Evolutionary conservation across 2,329 filamentous ascomycete species (phyloP), one percentile per base, ranked within the genome.

Genomic region (Penicillium sp.): DNA sequence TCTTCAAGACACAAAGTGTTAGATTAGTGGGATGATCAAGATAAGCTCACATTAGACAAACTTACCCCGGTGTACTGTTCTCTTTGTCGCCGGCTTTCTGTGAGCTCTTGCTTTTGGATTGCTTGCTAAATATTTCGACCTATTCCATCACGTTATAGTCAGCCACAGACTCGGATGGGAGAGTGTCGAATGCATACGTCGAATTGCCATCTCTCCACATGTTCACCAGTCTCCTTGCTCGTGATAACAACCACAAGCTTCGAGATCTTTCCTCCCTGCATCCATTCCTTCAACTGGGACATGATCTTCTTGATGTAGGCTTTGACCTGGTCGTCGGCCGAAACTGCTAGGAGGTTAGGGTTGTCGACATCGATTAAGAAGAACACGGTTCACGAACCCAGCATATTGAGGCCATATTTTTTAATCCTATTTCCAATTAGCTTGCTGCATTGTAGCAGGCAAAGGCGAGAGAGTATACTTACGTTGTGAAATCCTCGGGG

Each of bases 221-320:
- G 89, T 72, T 97, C 92, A 62, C 93, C 94, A 0, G 92, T 96
- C 75, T 99, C 94, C 76, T 97, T 97, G 80, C 90, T 90, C 33
- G 93, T 97, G 65, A 99, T 92, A 47, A 99, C 94, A 52, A 99
- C 89, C 58, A 99, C 92, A 13, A 99, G 86, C 76, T 96, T 97
- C 51, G 91, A 95, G 72, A 99, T 97, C 78, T 99, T 97, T 73
- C 92, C 91, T 68, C 89, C 90, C 52, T 92, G 83, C 92, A 97
- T 97, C 94, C 94, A 99, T 73, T 91, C 91, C 79, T 95, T 93
- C 57, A 99, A 85, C 77, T 99, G 94, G 29, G 87, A 88, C 92
- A 97, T 99, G 79, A 99, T 97, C 78, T 95, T 96, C 77, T 96
- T 97, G 81, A 99, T 96, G 78, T 99, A 99, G 33, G 92, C 91